phyloP scores from a whole-genome alignment of 352 stramenopile genomes.

The Pythium volutum region DNA sequence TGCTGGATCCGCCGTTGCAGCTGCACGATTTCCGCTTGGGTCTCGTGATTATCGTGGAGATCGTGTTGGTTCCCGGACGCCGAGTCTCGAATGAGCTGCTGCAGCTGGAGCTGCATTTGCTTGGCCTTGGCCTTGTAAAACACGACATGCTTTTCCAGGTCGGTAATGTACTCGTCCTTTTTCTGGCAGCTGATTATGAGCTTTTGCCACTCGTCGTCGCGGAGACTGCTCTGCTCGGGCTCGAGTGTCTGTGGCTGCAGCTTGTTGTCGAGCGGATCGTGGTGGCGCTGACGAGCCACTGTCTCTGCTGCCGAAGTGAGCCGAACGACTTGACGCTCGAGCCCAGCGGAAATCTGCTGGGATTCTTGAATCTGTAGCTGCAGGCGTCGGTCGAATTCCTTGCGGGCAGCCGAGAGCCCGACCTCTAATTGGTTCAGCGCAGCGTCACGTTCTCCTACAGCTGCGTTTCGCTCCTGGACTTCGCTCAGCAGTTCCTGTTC shows the following conservation, averaged over 20 bases:
- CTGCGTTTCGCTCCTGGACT: slow-evolving; percentile 3
- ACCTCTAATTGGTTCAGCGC: slow-evolving; percentile 57
- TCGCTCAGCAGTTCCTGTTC: slow-evolving; percentile 40
- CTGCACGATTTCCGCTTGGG: slow-evolving; percentile 25
- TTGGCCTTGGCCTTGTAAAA: slow-evolving; percentile 88
- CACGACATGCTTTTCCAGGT: slow-evolving; percentile 80
- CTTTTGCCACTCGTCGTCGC: slow-evolving; percentile 66
- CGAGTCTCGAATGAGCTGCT: slow-evolving; percentile 72
- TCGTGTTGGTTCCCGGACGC: slow-evolving; percentile 33
- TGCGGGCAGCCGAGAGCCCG: slow-evolving; percentile 50
- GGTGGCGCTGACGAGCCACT: slow-evolving; percentile 1
- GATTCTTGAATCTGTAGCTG: slow-evolving; percentile 49
- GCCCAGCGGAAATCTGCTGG: slow-evolving; percentile 21
- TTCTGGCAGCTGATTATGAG: slow-evolving; percentile 66
- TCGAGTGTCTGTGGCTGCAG: slow-evolving; percentile 22
- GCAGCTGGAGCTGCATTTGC: slow-evolving; percentile 79
- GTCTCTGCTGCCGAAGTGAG: slow-evolving; percentile 16
- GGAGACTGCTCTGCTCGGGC: slow-evolving; percentile 15
- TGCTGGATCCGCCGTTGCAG: slow-evolving; percentile 59
- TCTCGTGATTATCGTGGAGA: slow-evolving; percentile 18
- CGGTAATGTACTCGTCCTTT: slow-evolving; percentile 82
- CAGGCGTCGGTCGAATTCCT: slow-evolving; percentile 73
- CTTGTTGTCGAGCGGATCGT: slow-evolving; percentile 10
- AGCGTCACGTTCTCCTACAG: slow-evolving; percentile 33
- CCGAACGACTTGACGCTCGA: slow-evolving; percentile 45